Conservation (phyloP, 2,329 filamentous ascomycete genomes). For the Botrytis galanthina region DNA sequence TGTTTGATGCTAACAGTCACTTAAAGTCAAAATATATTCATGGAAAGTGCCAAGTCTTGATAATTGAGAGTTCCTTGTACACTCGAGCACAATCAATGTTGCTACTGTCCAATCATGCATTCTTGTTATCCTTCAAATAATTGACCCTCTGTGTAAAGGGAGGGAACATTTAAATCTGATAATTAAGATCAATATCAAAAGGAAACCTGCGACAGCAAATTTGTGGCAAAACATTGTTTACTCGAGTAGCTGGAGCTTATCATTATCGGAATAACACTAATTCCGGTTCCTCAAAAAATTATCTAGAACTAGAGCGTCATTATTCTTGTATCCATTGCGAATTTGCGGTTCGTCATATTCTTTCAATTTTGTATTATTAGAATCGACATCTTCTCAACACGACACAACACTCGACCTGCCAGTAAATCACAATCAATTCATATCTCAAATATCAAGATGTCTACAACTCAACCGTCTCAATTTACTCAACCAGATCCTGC, state of each 20-base stretch:
- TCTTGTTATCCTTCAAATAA: background rate
- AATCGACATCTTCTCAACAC: background rate
- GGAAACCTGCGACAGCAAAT: background rate
- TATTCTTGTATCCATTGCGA: background rate
- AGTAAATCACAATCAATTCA: background rate
- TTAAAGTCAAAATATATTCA: background rate
- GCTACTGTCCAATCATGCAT: background rate
- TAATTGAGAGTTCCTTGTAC: accelerated
- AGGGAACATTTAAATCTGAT: background rate
- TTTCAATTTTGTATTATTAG: no score
- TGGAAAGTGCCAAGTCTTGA: no score
- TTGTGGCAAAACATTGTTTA: background rate
- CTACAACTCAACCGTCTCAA: constrained; percentile 4
- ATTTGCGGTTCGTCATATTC: background rate
- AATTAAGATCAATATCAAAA: background rate
- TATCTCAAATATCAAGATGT: background rate
- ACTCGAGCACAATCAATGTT: background rate
- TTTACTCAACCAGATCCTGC: constrained; percentile 5
- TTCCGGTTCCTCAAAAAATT: background rate
- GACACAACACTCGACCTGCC: background rate
- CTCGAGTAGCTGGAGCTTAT: background rate
- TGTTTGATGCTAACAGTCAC: accelerated
- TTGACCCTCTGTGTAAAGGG: background rate
- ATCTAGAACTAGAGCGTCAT: constrained; percentile 11
- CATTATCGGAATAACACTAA: background rate